Conservation (phyloP, 371 early-diverging fungal species). For the Mucor saturninus region DNA sequence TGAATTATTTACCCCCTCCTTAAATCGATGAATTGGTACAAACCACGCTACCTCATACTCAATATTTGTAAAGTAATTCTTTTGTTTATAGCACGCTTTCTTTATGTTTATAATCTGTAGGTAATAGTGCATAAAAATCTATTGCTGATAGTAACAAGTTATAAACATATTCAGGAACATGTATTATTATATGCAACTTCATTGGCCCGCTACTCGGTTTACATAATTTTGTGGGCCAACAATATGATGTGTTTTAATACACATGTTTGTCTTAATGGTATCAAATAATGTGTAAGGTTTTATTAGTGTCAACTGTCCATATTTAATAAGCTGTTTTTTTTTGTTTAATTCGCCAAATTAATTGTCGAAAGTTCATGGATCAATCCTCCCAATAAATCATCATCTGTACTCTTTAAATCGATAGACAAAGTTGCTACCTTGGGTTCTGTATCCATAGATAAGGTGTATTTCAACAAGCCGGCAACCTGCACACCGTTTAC, state of each 20-base stretch:
- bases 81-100: too few relatives aligned
- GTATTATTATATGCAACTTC: not conserved
- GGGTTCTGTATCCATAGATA: conserved; percentile 31
- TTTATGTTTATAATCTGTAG: not conserved
- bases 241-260: not conserved
- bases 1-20: too few relatives aligned
- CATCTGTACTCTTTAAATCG: conserved; percentile 73
- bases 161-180: not conserved
- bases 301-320: too few relatives aligned
- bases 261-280: not conserved
- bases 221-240: not conserved
- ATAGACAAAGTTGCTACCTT: conserved; percentile 54
- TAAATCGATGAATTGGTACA: too few relatives aligned
- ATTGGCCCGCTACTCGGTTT: not conserved
- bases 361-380: conserved; percentile 15
- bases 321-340: too few relatives aligned
- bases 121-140: not conserved
- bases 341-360: conserved; percentile 9
- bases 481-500: conserved; percentile 71
- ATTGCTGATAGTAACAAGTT: not conserved
- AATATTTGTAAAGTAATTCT: too few relatives aligned
- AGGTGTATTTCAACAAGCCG: conserved; percentile 68
- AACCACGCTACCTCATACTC: too few relatives aligned
- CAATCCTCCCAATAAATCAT: conserved; percentile 52
- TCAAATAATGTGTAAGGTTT: not conserved